Conservation (phyloP, 805 yeast species). For the Cyberlindnera misumaiensis region DNA sequence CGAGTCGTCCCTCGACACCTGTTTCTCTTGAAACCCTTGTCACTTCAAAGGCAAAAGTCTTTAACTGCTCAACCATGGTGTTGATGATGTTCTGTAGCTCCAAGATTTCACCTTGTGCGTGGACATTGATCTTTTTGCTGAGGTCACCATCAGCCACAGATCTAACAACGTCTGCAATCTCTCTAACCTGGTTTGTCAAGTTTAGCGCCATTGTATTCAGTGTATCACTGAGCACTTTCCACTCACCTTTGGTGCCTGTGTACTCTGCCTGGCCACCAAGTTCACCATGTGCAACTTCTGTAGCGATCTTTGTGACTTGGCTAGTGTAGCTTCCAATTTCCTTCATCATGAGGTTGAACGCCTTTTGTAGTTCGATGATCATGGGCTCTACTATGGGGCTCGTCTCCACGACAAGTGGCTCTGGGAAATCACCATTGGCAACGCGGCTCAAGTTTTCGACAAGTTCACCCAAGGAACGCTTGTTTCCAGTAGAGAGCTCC, state of each 20-base stretch:
- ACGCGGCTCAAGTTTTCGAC: slow-evolving; percentile 37
- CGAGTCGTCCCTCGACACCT: slow-evolving; percentile 81
- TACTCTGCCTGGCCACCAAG: slow-evolving; percentile 85
- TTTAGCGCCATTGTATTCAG: slow-evolving; percentile 86
- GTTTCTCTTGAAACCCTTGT: slow-evolving; percentile 85
- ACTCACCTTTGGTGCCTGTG: slow-evolving; percentile 80
- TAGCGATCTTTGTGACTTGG: slow-evolving; percentile 72
- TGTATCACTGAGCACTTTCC: slow-evolving; percentile 80
- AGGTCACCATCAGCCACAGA: slow-evolving; percentile 90
- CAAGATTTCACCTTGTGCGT: slow-evolving; percentile 84
- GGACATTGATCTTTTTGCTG: slow-evolving; percentile 76
- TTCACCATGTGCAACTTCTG: slow-evolving; percentile 86
- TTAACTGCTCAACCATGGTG: slow-evolving; percentile 82
- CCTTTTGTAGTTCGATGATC: slow-evolving; percentile 65
- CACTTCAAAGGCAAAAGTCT: slow-evolving; percentile 84
- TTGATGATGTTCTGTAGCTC: slow-evolving; percentile 81
- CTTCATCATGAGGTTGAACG: slow-evolving; percentile 86
- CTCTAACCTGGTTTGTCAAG: slow-evolving; percentile 80
- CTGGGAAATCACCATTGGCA: slow-evolving; percentile 81
- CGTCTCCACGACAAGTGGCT: slow-evolving; percentile 54
- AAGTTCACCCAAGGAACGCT: slow-evolving; percentile 5
- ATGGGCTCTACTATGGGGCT: slow-evolving; percentile 71
- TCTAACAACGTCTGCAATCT: slow-evolving; percentile 84
- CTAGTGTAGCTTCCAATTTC: slow-evolving; percentile 63
- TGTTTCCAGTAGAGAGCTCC: slow-evolving; percentile 5